These are phyloP conservation scores for Mycena indigotica DNA, from an alignment of 768 basidiomycete genomes.

Conservation along the genomic window DNA sequence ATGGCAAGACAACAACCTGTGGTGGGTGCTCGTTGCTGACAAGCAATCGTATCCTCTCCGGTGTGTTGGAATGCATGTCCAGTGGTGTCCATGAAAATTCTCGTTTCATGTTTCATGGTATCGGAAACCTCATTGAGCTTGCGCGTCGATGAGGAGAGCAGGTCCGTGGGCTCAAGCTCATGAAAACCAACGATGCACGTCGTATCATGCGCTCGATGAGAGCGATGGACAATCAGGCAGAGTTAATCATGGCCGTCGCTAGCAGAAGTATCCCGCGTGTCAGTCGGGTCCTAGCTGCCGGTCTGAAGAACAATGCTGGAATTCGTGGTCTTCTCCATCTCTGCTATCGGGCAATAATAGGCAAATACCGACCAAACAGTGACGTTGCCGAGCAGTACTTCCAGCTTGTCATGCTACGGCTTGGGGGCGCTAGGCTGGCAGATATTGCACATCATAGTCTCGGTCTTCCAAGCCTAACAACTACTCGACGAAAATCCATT, in stretches of 20 bases:
- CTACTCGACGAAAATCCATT: constrained; percentile 15
- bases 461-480: constrained; percentile 18
- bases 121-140: no score
- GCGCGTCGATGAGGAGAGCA: no score
- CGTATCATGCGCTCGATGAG: no score
- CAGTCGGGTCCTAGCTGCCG: neutral
- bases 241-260: constrained; percentile 1
- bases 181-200: no score
- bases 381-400: constrained; percentile 27
- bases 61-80: neutral
- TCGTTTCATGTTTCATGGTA: neutral
- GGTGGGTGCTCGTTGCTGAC: neutral
- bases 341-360: constrained; percentile 16
- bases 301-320: constrained; percentile 4
- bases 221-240: no score
- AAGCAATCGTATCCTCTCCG: neutral
- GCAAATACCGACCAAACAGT: constrained; percentile 26
- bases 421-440: constrained; percentile 26
- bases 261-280: constrained; percentile 5
- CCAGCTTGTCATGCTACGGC: constrained; percentile 24
- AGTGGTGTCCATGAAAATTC: neutral
- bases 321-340: constrained; percentile 10
- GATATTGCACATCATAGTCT: constrained; percentile 26
- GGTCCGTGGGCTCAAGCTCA: no score
- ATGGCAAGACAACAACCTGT: neutral